Conservation (phyloP, 169 alveolate genomes). For the Plasmodium malariae region DNA sequence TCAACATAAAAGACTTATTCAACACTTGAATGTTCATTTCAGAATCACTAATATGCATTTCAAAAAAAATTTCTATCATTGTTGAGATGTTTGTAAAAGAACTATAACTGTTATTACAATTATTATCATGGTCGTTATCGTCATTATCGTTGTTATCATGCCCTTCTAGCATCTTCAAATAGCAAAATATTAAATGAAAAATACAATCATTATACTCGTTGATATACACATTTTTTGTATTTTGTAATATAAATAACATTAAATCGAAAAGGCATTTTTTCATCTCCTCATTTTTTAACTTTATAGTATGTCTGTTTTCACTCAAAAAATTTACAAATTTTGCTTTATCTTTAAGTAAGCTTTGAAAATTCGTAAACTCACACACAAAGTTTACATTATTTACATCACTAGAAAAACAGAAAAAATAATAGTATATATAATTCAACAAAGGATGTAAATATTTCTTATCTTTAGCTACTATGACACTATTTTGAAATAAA, state of each 20-base stretch:
- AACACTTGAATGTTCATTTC: constrained; percentile 21
- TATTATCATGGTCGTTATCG: not conserved
- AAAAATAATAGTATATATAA: constrained; percentile 41
- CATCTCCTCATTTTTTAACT: constrained; percentile 37
- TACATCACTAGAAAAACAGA: constrained; percentile 2
- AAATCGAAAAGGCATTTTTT: constrained; percentile 12
- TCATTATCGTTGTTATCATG: not conserved
- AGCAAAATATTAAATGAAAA: constrained; percentile 32
- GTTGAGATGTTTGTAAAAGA: constrained; percentile 7
- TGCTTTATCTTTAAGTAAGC: constrained; percentile 29
- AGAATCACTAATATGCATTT: not conserved
- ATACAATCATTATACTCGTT: constrained; percentile 33
- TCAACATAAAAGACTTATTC: constrained; percentile 29
- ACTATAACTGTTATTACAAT: not conserved
- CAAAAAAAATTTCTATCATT: constrained; percentile 47
- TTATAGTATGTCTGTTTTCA: constrained; percentile 14
- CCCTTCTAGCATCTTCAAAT: constrained; percentile 7
- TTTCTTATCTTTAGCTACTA: not conserved
- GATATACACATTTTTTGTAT: constrained; percentile 5
- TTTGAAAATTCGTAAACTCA: constrained; percentile 13
- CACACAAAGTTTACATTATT: constrained; percentile 10
- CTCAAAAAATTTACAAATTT: constrained; percentile 15
- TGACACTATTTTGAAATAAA: constrained; percentile 26
- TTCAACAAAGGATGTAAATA: constrained; percentile 5
- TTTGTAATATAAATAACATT: constrained; percentile 18